A percentile compares a stretch with the other conserved stretches of the same genome.
Evolutionary conservation across 495 filamentous ascomycete species (phyloP).

Genomic region (Aspergillus heteromorphus): DNA sequence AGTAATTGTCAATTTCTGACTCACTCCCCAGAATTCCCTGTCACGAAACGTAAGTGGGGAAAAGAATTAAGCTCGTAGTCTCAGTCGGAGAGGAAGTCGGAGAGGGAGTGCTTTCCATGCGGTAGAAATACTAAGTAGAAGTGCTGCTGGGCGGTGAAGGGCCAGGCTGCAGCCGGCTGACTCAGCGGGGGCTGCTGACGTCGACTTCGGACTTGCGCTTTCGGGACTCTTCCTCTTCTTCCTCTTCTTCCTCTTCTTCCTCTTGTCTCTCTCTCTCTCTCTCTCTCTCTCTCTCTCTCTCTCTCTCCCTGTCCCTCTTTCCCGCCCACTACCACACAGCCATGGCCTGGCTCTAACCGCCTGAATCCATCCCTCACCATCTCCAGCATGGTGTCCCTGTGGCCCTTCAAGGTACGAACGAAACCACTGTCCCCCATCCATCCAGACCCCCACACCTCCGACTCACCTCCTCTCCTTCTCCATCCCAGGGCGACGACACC

Average conservation of each 20-base stretch:
- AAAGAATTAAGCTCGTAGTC: too few species aligned
- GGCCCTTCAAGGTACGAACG: conserved; percentile 66
- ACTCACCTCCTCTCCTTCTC: too few species aligned
- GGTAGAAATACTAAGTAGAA: too few species aligned
- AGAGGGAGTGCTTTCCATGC: too few species aligned
- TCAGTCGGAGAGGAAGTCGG: too few species aligned
- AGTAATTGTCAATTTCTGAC: too few species aligned
- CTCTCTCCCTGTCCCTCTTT: not conserved
- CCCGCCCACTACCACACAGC: too few species aligned
- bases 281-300: not conserved
- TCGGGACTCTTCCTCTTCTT: not conserved
- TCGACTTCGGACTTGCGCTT: too few species aligned
- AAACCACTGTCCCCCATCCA: not conserved
- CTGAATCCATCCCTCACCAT: conserved; percentile 25
- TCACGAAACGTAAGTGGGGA: too few species aligned
- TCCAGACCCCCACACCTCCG: not conserved
- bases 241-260: not conserved
- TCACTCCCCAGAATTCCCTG: too few species aligned
- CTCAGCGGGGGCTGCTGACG: conserved; percentile 3
- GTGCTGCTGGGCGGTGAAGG: too few species aligned
- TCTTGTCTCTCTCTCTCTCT: conserved; percentile 2
- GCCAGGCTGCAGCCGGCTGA: too few species aligned
- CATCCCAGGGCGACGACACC: conserved; percentile 63
- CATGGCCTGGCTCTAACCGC: conserved; percentile 1
- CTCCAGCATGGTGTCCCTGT: conserved; percentile 71